Evolutionary conservation across 257 asterid species (phyloP), one percentile per base, ranked within the genome.

Genomic region (Penstemon davidsonii): DNA sequence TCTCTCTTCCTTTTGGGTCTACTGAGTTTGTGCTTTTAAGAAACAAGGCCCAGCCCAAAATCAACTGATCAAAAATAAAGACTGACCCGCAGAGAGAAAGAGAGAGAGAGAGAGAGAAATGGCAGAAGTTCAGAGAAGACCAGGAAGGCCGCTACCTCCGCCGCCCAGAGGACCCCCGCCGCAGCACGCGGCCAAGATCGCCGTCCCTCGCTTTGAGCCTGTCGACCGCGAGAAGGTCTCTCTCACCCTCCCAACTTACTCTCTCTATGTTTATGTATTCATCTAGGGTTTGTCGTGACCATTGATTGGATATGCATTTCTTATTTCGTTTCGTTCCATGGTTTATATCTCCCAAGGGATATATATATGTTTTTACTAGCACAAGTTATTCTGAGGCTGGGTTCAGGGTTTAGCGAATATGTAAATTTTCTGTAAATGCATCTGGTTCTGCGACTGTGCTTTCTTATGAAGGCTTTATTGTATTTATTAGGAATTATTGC

Each of bases 191-290:
- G 39, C 74, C 69, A 76, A 67, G 60, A 68, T 73, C 36, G 66
- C 60, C 47, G 70, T 79, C 15, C 84, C 89, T 67, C 86, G 95
- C 25, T 76, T 70, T 55, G 81, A 61, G 54, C 86, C 95, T 59
- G 86, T 89, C 52, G 92, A 89, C 68, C 95, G 92, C 12, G 96
- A 89, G 84, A 87, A 89, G 95, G 96, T 89, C 5, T 67, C 25
- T 46, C 11, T 37, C 40, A 54, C 8, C 18, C 64, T 55, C 58
- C 18, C 67, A 47, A 11, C 5, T 41, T 33, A 51, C 41, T 15
- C 41, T 61, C 19, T 5, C 8, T 40, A 25, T 63, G 11, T 5
- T 52, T 51, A 41, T 51, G 9, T 60, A 7, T 63, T 51, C 39
- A 8, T 40, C 56, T 8, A 68, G 74, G 72, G 77, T 60, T 62